Base-by-base conservation (phyloP, 148 eudicot genomes). In the Spergularia marina region DNA sequence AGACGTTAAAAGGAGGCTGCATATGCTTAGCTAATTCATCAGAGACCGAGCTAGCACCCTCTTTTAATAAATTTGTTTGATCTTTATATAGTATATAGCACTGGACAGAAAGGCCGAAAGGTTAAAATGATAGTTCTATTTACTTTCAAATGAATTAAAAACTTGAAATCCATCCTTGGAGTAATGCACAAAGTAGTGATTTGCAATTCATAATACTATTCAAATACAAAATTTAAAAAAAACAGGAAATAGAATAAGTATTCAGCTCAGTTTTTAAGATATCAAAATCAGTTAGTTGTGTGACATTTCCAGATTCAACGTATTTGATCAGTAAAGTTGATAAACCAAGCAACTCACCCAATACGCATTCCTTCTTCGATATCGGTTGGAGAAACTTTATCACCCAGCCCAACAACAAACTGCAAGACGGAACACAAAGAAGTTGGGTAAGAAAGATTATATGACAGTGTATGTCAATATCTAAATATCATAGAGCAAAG, bases 351-450 rank as follows among this genome's bases (percentile, higher is more conserved):
- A 80, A 75, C 96, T 52, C 85, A 95, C 99, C 99, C 99, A 11
- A 96, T 97, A 65, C 99, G 93, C 99, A 96, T 96, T 84, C 99
- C 98, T 85, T 92, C 99, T 83, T 92, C 99, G 58, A 96, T 92
- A 87, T 96, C 99, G 39, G 98, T 91, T 25, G 99, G 99, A 36
- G 99, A 96, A 74, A 96, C 99, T 86, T 96, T 92, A 81, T 96
- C 99, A 66, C 98, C 99, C 70, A 96, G 85, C 74, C 98, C 99
- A 80, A 96, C 99, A 81, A 92, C 98, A 85, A 92, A 96, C 99
- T 96, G 95, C 81, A 87, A 54, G 61, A 9, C 23, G 4, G 34
- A 53, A 16, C 18, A 62, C 16, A 23, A 65, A 49, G 15, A 64
- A 66, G 70, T 79, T 76, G 86, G 76, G 71, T 14, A 64, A 53